Evolutionary conservation across 108 stramenopile species (phyloP).

Genomic region (Bacterosira constricta): DNA sequence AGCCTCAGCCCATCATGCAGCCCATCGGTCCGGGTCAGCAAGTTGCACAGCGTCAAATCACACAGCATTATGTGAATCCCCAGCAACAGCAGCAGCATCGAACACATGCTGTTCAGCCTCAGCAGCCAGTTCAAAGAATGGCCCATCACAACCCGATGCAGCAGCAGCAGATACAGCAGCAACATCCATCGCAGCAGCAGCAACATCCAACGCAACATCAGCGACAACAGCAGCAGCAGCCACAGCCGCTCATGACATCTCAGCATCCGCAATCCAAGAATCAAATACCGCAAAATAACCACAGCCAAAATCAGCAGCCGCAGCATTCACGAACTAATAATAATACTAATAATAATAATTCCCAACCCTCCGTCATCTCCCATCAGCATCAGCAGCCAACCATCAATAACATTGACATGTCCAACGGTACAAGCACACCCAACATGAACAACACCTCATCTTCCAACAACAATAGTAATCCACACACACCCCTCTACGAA

Average conservation of each 20-base stretch:
- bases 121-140: neutral
- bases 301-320: neutral
- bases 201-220: constrained; percentile 18
- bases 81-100: constrained; percentile 10
- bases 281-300: no score
- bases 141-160: neutral
- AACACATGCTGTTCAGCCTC: neutral
- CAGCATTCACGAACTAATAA: neutral
- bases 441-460: constrained; percentile 7
- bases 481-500: constrained; percentile 58
- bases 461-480: constrained; percentile 8
- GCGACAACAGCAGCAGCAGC: constrained; percentile 15
- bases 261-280: no score
- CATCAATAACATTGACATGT: constrained; percentile 1
- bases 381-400: neutral
- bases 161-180: constrained; percentile 8
- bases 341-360: constrained; percentile 9
- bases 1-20: constrained; percentile 12
- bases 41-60: constrained; percentile 1
- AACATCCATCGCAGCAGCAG: constrained; percentile 7
- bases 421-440: constrained; percentile 1
- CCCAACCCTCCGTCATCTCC: neutral
- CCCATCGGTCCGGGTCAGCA: no score
- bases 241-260: constrained; percentile 4
- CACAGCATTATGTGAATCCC: constrained; percentile 17